Base-by-base conservation (phyloP, 2,329 filamentous ascomycete genomes). In the Alternaria incomplexa region DNA sequence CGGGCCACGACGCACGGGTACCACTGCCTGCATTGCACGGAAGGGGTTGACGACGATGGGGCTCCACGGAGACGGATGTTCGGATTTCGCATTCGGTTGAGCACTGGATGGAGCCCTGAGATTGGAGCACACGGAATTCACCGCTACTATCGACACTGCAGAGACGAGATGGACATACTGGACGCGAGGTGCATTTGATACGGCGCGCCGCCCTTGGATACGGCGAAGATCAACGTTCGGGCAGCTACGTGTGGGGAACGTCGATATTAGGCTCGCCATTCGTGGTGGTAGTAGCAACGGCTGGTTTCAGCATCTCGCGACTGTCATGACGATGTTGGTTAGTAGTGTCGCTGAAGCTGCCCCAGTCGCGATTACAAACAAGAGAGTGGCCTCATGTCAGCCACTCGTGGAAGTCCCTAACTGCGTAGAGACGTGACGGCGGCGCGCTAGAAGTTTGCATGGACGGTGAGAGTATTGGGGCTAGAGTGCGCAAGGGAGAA, bases 1-100 rank as follows among this genome's bases (percentile, higher is more conserved):
- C 51, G 53, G 56, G 44, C 55, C 48, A 61, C 45, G 59, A 56
- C 50, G 40, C 57, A 61, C 53, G 58, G 40, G 43, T 58, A 32
- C 23, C 32, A 36, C 32, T 36, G 28, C 17, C 26, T 51, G 26
- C 26, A 22, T 20, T 51, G 26, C 47, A 22, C 47, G n/a, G 47
- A 36, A 23, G 48, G 30, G 13, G 36, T 40, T 10, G 30, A 40
- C 28, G 44, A 44, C 15, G 2, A 15, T 23, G 52, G 52, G 23
- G 52, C 12, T 44, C 13, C 8, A 22, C 36, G 52, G 52, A 28
- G 28, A 22, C 44, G 44, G 36, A 17, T 40, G 36, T 40, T 17
- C 36, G 36, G 36, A 40, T 40, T 17, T 40, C 36, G 36, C 36
- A 40, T 40, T 40, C 36, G 36, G 36, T 17, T 40, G 36, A 40